These are phyloP conservation scores for Populus alba DNA, from an alignment of 345 rosid species.

Conservation along the genomic window DNA sequence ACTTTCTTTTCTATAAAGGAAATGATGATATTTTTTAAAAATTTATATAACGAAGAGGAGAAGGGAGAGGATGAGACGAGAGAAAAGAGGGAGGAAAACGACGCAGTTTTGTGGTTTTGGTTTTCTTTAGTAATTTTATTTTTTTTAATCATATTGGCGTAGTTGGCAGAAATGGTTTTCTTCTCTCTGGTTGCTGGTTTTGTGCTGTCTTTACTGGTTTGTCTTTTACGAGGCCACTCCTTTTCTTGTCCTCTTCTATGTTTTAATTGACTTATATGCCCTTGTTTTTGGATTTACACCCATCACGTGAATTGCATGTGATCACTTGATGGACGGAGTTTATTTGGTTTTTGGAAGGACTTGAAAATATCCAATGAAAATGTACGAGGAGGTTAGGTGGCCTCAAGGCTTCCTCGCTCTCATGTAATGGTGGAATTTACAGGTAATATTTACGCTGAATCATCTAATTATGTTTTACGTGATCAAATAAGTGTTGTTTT, in stretches of 20 bases:
- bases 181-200: not conserved
- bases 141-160: not conserved
- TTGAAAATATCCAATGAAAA: too few species aligned
- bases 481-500: too few species aligned
- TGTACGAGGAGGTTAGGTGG: too few species aligned
- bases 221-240: not conserved
- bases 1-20: not conserved
- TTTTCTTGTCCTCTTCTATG: not conserved
- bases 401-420: too few species aligned
- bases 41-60: not conserved
- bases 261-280: constrained; percentile 9
- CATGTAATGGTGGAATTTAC: too few species aligned
- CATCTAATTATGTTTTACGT: too few species aligned
- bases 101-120: constrained; percentile 14
- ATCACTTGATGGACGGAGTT: too few species aligned
- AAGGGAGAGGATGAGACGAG: constrained; percentile 12
- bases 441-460: too few species aligned
- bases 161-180: constrained; percentile 2
- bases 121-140: not conserved
- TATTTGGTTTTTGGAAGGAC: too few species aligned
- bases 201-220: not conserved
- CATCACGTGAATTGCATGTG: constrained; percentile 17
- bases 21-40: constrained; percentile 3
- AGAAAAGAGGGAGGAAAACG: not conserved
- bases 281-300: constrained; percentile 12